Base-by-base conservation (phyloP, 352 stramenopile genomes). In the Globisporangium echinulatum region DNA sequence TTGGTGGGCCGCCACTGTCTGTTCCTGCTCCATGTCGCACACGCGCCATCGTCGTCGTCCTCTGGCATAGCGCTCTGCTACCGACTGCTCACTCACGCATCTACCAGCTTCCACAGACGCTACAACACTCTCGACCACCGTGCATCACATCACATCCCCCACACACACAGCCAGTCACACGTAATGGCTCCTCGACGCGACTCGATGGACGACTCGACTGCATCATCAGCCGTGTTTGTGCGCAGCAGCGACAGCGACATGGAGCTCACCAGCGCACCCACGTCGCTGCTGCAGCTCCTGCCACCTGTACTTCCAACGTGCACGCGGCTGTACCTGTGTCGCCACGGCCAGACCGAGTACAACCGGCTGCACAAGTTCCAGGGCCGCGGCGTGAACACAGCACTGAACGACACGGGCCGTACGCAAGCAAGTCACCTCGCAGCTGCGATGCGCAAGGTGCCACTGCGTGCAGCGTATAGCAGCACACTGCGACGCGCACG, bases 281-380 rank as follows among this genome's bases (percentile, higher is more conserved):
- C 52, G 25, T 44, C 59, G 52, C 52, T 87, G 25, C 61, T 66
- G 11, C 75, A 77, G 61, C 80, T 88, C 66, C 66, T 91, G 33
- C 79, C 84, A 13, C 72, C 79, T 0, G 69, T 89, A 14, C 63
- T 68, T 1, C 57, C 74, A 40, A 66, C 72, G 46, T 85, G 66
- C 64, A 83, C 82, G 36, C 67, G 84, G 39, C 62, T 93, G 9
- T 93, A 82, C 59, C 67, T 93, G 46, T 93, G 84, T 46, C 82
- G 84, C 49, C 84, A 93, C 50, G 84, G 84, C 33, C 77, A 93
- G 60, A 93, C 83, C 17, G 84, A 93, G 54, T 91, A 66, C 68
- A 93, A 93, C 61, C 63, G 66, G 25, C 70, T 81, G 56, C 69
- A 75, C 62, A 88, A 87, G 63, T 82, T 90, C 54, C 84, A 93